Base-by-base conservation (phyloP, 2,329 filamentous ascomycete species). In the Cladophialophora chaetospira region DNA sequence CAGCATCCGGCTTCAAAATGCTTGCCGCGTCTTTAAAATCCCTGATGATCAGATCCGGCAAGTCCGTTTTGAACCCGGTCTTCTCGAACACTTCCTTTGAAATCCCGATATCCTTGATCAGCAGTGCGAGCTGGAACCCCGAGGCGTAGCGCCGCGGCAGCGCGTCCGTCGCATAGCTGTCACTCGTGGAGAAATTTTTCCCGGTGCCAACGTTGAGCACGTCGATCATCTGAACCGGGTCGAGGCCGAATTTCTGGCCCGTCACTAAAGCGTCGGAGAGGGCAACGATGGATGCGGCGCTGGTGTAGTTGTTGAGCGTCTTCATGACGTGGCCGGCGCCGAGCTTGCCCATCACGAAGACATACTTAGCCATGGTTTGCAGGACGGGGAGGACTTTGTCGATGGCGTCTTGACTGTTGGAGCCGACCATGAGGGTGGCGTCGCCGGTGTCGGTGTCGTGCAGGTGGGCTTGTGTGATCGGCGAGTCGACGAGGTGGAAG, bases 181-280 rank as follows among this genome's bases (percentile, higher is more conserved):
- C 55, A 6, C 63, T 44, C 0, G 72, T 74, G 2, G 70, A 72
- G 50, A 73, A 75, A 52, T 62, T 55, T 17, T 44, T 48, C 8
- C 73, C 73, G 0, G 73, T 75, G 4, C 73, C 73, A 3, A 75
- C 71, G 53, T 75, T 75, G 47, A 75, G 64, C 3, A 72, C 72
- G 45, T 75, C 71, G 45, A 75, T 69, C 72, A 75, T 75, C 53
- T 62, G 54, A 15, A 62, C 40, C 3, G 62, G 60, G 43, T 64
- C 62, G 28, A 64, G 54, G 15, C 62, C 62, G 46, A 60, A 60
- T 40, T 64, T 60, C 23, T 62, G 60, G 40, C 62, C 62, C 25
- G 60, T 58, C 4, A 64, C 57, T 5, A 64, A 47, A 1, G 55
- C 53, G 31, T 64, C 62, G 19, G 57, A 62, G 17, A 64, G 40